Evolutionary conservation across 805 yeast species (phyloP).

Genomic region (Clavispora vitiphila): DNA sequence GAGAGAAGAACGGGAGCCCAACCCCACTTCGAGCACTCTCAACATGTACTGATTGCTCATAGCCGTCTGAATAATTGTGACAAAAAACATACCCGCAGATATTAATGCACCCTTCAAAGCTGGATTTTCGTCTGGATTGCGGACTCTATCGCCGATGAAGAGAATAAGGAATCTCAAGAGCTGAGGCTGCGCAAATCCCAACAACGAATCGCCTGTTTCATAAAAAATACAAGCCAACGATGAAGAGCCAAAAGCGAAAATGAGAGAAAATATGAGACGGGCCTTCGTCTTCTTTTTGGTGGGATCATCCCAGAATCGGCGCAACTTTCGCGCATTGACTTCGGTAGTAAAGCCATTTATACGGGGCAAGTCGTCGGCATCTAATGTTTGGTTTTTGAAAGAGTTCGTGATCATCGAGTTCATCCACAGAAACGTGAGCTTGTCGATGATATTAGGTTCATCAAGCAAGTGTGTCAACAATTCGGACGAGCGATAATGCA

Average conservation of each 20-base stretch:
- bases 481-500: slow-evolving; percentile 21
- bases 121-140: slow-evolving; percentile 8
- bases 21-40: slow-evolving; percentile 51
- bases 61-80: slow-evolving; percentile 56
- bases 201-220: slow-evolving; percentile 20
- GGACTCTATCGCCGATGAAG: slow-evolving; percentile 44
- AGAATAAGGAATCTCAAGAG: slow-evolving; percentile 61
- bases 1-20: slow-evolving; percentile 25
- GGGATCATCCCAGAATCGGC: slow-evolving; percentile 13
- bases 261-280: slow-evolving; percentile 16
- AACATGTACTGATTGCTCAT: slow-evolving; percentile 66
- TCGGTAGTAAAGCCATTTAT: slow-evolving; percentile 20
- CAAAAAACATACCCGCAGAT: slow-evolving; percentile 45
- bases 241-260: slow-evolving; percentile 23
- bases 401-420: slow-evolving; percentile 39
- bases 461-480: slow-evolving; percentile 13
- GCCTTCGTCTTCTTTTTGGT: slow-evolving; percentile 3
- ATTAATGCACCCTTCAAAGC: slow-evolving; percentile 13
- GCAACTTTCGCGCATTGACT: slow-evolving; percentile 13
- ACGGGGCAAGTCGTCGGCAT: slow-evolving; percentile 24
- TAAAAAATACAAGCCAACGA: slow-evolving; percentile 18
- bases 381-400: slow-evolving; percentile 31
- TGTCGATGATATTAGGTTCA: slow-evolving; percentile 31
- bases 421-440: slow-evolving; percentile 45
- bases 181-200: slow-evolving; percentile 78